Conservation (phyloP, 2,329 filamentous ascomycete genomes). For the Periconia macrospinosa region DNA sequence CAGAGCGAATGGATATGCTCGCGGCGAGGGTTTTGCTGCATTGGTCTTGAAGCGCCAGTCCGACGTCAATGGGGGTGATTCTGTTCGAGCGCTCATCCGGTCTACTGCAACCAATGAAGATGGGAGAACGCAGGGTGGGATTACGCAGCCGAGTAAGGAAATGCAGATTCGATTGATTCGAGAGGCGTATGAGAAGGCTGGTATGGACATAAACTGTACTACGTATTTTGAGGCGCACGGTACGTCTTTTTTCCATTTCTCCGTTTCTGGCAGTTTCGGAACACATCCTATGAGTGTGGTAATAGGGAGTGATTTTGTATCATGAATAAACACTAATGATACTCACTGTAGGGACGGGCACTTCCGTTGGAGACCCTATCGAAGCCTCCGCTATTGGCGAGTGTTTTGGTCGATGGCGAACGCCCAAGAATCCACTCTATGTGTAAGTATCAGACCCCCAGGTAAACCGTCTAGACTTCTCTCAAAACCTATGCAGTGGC, state of each 20-base stretch:
- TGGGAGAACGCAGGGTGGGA: constrained; percentile 18
- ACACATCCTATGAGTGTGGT: too few species aligned
- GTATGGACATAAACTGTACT: constrained; percentile 33
- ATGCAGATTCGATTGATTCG: constrained; percentile 36
- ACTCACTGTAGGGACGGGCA: too few species aligned
- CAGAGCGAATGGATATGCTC: constrained; percentile 64
- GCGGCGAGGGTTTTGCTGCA: constrained; percentile 59
- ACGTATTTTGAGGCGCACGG: constrained; percentile 24
- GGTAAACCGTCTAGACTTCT: too few species aligned
- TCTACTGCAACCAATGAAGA: constrained; percentile 26
- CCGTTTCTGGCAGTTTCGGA: too few species aligned
- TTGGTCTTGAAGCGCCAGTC: constrained; percentile 29
- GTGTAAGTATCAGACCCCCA: too few species aligned
- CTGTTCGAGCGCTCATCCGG: constrained; percentile 30
- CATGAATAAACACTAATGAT: too few species aligned
- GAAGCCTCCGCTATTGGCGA: too few species aligned
- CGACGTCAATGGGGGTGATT: constrained; percentile 22
- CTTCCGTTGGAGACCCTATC: too few species aligned
- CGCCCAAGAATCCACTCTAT: too few species aligned
- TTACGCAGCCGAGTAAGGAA: constrained; percentile 47
- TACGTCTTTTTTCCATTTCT: neutral
- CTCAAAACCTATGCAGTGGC: too few species aligned
- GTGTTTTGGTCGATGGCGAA: too few species aligned
- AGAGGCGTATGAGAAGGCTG: constrained; percentile 40
- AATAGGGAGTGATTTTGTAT: too few species aligned